Evolutionary conservation across 2,329 filamentous ascomycete species (phyloP), one percentile per base, ranked within the genome.

Genomic region (Penicillium verrucosum): DNA sequence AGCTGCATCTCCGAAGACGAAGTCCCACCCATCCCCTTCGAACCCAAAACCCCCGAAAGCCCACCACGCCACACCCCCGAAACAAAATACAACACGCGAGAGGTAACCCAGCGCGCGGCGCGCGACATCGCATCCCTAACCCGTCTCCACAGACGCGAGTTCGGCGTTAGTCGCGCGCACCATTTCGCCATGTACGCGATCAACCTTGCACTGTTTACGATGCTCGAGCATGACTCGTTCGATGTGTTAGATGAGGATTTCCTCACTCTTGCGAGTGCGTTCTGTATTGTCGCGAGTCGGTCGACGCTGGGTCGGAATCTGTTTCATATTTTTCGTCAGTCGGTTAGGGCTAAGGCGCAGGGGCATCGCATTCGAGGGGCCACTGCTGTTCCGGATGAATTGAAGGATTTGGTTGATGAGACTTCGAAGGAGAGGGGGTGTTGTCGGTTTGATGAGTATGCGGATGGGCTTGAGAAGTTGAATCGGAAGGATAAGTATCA

Each of bases 111-210:
- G n/a, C 59, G 60, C n/a, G 70, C 70, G 0, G 72, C 72, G 0
- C 69, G 67, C 3, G 58, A 57, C 4, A 75, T 75, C 14, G 65
- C 71, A 1, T 41, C 51, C 1, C 62, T 75, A 3, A 60, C 68
- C 0, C 68, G 66, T 11, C 60, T 71, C 0, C 69, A 74, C 30
- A 65, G 70, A 12, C 64, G 64, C 10, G 70, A 75, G 37, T 73
- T 68, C 49, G 70, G 73, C 5, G 60, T 75, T 53, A 69, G 59
- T 32, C 68, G 71, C 4, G 70, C 70, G 6, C 73, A 75, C 51
- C 65, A 70, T 21, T 75, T 74, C 43, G 69, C 72, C 12, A 62
- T 75, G 56, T 75, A 74, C 48, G 71, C 73, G 0, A 70, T 75
- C 46, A 75, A 73, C 23, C 62, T 75, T 8, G 73, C 73, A 2